Conservation (phyloP, 768 basidiomycete genomes). For the Lentinula lateritia region DNA sequence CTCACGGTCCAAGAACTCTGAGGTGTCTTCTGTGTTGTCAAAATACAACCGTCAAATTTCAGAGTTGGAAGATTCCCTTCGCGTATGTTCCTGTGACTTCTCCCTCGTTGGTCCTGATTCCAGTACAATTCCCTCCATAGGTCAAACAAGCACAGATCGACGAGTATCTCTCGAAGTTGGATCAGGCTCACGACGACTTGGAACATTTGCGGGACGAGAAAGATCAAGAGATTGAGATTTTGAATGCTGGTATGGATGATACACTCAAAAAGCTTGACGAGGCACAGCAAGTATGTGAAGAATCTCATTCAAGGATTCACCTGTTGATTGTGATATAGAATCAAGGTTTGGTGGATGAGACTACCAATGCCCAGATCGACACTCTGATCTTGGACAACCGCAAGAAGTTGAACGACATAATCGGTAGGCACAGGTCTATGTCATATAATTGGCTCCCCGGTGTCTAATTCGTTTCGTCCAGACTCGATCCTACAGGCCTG, state of each 20-base stretch:
- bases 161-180: conserved; percentile 77
- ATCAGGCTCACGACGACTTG: conserved; percentile 67
- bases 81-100: conserved; percentile 48
- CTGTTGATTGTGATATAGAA: conserved; percentile 37
- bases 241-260: conserved; percentile 92
- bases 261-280: conserved; percentile 87
- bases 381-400: conserved; percentile 93
- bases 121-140: conserved; percentile 31
- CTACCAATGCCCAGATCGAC: conserved; percentile 96
- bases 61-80: conserved; percentile 93
- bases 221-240: conserved; percentile 92
- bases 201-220: conserved; percentile 90
- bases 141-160: conserved; percentile 96
- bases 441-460: background rate
- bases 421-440: conserved; percentile 44
- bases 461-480: conserved; percentile 22
- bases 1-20: conserved; percentile 84
- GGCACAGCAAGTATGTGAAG: conserved; percentile 60
- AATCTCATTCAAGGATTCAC: conserved; percentile 11
- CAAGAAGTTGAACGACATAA: conserved; percentile 97
- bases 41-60: conserved; percentile 96
- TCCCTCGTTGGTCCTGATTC: background rate
- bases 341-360: conserved; percentile 80
- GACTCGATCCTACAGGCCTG: conserved; percentile 97
- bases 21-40: conserved; percentile 79